Base-by-base conservation (phyloP, 306 rosid species). In the Gastrolobium villosum region DNA sequence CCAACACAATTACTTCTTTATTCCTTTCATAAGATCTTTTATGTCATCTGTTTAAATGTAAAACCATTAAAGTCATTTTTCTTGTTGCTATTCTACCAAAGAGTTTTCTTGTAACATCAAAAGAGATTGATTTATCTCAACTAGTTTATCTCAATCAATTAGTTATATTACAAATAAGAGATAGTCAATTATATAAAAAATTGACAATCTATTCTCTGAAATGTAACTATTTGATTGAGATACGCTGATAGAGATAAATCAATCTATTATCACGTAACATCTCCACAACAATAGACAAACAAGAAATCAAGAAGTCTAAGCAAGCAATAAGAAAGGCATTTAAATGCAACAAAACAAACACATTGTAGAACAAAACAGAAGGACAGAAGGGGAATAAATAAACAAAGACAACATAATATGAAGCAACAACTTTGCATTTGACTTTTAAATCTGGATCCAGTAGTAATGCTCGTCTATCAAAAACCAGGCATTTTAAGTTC, bases 401-500 rank as follows among this genome's bases (percentile, higher is more conserved):
- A 46, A 11, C 9, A 34, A 37, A 31, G 15, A 57, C 7, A 54
- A 73, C 0, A 66, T 39, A 66, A 67, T n/a, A 56, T n/a, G 32
- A 59, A 56, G 46, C 3, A 60, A 59, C 64, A 72, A 54, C 61
- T 64, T 40, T 5, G 36, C 44, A 65, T 41, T 36, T 56, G 55
- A 26, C 53, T 10, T 46, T 62, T 56, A 1, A 72, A 45, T 43
- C 7, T n/a, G 54, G 41, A 46, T 35, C 43, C 41, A 14, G 41
- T 43, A 53, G 6, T 59, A 36, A 78, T 74, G 71, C 40, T n/a
- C 10, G 7, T 35, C 10, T 48, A 61, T 20, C n/a, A 52, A 14
- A 35, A 71, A 35, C n/a, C 41, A 72, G 41, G 43, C 43, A 63
- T 44, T 62, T 62, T 30, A 64, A 5, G 10, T 15, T 41, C 26